Conservation (phyloP, 2,329 filamentous ascomycete genomes). For the Sporothrix sp. region DNA sequence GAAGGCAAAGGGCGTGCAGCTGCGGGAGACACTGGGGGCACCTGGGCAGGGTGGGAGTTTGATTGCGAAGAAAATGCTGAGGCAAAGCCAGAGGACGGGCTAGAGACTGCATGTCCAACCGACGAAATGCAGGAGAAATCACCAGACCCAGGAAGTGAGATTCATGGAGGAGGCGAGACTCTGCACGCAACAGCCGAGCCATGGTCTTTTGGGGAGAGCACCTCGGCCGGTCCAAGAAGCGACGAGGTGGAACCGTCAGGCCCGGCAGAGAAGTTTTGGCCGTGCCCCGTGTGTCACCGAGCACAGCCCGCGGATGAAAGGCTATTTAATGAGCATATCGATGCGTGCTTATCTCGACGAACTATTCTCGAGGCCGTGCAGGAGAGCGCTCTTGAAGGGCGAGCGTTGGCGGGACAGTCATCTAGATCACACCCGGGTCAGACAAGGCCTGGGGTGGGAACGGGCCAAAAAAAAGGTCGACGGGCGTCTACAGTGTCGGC, state of each 20-base stretch:
- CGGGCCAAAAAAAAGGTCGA: conserved; percentile 32
- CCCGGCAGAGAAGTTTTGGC: conserved; percentile 53
- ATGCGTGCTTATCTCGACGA: conserved; percentile 76
- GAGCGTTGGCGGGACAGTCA: conserved; percentile 13
- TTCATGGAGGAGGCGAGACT: too few species aligned
- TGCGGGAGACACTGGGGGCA: too few species aligned
- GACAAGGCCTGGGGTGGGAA: conserved; percentile 27
- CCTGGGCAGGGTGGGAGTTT: too few species aligned
- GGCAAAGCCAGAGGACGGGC: too few species aligned
- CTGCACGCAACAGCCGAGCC: too few species aligned
- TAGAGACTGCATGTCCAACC: too few species aligned
- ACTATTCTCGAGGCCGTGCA: conserved; percentile 79
- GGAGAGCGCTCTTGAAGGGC: conserved; percentile 29
- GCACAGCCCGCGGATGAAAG: conserved; percentile 67
- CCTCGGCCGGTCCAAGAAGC: conserved; percentile 37
- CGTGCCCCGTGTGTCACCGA: conserved; percentile 77
- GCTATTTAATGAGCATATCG: conserved; percentile 83
- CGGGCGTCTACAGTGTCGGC: conserved; percentile 13
- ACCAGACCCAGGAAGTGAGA: too few species aligned
- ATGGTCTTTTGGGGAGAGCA: conserved; percentile 46
- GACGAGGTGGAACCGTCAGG: conserved; percentile 13
- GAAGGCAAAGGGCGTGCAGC: conserved; percentile 15
- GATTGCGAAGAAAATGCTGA: too few species aligned
- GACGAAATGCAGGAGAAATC: too few species aligned
- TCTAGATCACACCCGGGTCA: conserved; percentile 25